Evolutionary conservation across 352 stramenopile genomes (phyloP).

Genomic region (Phytophthora vignae): DNA sequence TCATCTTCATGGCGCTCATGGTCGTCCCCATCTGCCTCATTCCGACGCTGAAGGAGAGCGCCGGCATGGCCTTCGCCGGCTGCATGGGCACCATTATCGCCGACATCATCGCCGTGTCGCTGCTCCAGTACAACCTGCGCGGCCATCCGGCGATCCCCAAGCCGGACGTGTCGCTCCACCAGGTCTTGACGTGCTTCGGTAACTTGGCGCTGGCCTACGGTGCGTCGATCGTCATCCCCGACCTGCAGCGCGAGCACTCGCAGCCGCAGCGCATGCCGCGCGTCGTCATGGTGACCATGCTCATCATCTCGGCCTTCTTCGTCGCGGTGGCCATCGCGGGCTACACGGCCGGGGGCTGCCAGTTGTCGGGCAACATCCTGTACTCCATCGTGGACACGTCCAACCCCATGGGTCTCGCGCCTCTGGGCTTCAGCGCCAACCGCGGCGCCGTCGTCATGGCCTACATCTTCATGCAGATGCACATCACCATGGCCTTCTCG

Average conservation of each 20-base stretch:
- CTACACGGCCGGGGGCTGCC: slow-evolving; percentile 29
- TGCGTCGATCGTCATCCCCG: slow-evolving; percentile 27
- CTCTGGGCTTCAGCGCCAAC: slow-evolving; percentile 28
- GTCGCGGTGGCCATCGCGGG: slow-evolving; percentile 20
- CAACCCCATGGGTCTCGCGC: slow-evolving; percentile 17
- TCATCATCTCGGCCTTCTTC: slow-evolving; percentile 31
- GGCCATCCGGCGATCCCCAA: slow-evolving; percentile 21
- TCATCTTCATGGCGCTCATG: slow-evolving; percentile 38
- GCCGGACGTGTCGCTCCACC: slow-evolving; percentile 24
- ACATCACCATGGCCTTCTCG: slow-evolving; percentile 33
- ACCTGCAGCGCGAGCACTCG: slow-evolving; percentile 16
- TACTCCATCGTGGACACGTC: slow-evolving; percentile 33
- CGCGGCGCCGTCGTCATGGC: slow-evolving; percentile 30
- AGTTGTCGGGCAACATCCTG: slow-evolving; percentile 32
- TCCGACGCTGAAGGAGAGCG: slow-evolving; percentile 30
- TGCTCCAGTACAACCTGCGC: slow-evolving; percentile 33
- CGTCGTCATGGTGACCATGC: slow-evolving; percentile 24
- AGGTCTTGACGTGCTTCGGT: slow-evolving; percentile 28
- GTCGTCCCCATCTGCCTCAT: slow-evolving; percentile 24
- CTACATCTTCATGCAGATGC: slow-evolving; percentile 38
- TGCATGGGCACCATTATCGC: slow-evolving; percentile 35
- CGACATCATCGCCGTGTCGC: slow-evolving; percentile 22
- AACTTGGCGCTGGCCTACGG: slow-evolving; percentile 33
- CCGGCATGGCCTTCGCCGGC: slow-evolving; percentile 18
- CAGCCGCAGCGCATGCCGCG: slow-evolving; percentile 20